Evolutionary conservation across 129 eudicot species (phyloP).

Genomic region (Pittosporum tobira): DNA sequence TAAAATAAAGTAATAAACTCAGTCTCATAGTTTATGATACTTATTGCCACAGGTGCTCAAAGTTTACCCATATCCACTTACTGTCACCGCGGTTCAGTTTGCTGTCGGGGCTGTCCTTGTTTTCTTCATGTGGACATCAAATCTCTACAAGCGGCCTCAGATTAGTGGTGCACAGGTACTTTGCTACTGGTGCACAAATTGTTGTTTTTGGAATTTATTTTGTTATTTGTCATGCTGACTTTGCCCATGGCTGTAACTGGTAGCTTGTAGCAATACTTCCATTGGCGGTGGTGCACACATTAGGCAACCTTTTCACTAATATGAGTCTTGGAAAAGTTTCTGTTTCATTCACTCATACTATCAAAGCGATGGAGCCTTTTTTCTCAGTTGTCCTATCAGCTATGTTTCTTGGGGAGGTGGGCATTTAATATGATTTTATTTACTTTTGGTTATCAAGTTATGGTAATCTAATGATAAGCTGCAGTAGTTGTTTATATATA

Average conservation of each 20-base stretch:
- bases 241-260: constrained; percentile 4
- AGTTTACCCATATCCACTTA: constrained; percentile 71
- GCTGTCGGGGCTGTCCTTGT: constrained; percentile 73
- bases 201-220: not conserved
- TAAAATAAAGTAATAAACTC: too few species aligned
- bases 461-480: not conserved
- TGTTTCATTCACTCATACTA: constrained; percentile 87
- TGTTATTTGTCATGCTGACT: constrained; percentile 1
- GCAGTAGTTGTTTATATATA: not conserved
- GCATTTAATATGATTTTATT: constrained; percentile 1
- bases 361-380: constrained; percentile 91
- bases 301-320: constrained; percentile 83
- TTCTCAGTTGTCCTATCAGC: constrained; percentile 78
- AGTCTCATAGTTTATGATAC: constrained; percentile 12
- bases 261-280: constrained; percentile 79
- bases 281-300: constrained; percentile 68
- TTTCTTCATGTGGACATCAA: constrained; percentile 74
- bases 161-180: constrained; percentile 74
- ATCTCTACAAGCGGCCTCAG: constrained; percentile 89
- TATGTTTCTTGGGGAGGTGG: constrained; percentile 76
- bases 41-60: constrained; percentile 67
- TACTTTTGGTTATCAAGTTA: not conserved
- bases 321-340: constrained; percentile 90
- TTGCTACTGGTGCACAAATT: constrained; percentile 5
- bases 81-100: constrained; percentile 70